These are phyloP conservation scores for Kickxella alabastrina DNA, from an alignment of 192 early-diverging fungal species.

Conservation along the genomic window DNA sequence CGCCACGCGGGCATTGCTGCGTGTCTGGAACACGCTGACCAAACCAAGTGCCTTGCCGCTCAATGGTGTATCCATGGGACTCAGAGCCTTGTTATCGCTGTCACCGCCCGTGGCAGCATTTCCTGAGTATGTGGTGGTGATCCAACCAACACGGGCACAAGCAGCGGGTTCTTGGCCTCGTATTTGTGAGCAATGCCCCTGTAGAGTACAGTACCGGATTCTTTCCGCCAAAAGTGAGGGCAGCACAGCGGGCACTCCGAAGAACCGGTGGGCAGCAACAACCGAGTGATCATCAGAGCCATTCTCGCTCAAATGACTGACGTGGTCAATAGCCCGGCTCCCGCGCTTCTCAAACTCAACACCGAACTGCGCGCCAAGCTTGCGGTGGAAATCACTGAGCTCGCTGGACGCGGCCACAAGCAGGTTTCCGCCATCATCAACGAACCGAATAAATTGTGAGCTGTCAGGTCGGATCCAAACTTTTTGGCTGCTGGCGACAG, in stretches of 20 bases:
- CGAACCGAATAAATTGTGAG: slow-evolving; percentile 74
- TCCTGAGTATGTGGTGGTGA: no score
- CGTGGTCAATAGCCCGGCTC: slow-evolving; percentile 70
- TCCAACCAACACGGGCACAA: slow-evolving; percentile 60
- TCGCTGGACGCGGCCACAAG: slow-evolving; percentile 66
- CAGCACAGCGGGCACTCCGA: slow-evolving; percentile 40
- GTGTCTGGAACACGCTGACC: slow-evolving; percentile 82
- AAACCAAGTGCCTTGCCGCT: slow-evolving; percentile 65
- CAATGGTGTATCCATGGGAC: slow-evolving; percentile 30
- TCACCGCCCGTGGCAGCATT: slow-evolving; percentile 67
- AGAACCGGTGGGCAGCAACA: slow-evolving; percentile 53
- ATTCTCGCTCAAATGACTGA: slow-evolving; percentile 48
- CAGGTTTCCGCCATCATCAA: slow-evolving; percentile 89
- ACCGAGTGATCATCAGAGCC: slow-evolving; percentile 53
- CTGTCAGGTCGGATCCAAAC: slow-evolving; percentile 51
- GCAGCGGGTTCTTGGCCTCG: slow-evolving; percentile 61
- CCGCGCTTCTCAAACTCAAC: slow-evolving; percentile 75
- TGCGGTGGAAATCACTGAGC: slow-evolving; percentile 65
- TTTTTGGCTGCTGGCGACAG: slow-evolving; percentile 74
- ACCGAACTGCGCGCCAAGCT: slow-evolving; percentile 86
- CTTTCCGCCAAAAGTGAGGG: slow-evolving; percentile 2
- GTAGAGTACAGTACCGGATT: slow-evolving; percentile 50
- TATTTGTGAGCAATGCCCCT: slow-evolving; percentile 74
- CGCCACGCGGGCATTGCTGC: slow-evolving; percentile 81
- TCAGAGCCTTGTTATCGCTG: slow-evolving; percentile 37